Base-by-base conservation (phyloP, 306 rosid genomes). In the Lathyrus aphaca region DNA sequence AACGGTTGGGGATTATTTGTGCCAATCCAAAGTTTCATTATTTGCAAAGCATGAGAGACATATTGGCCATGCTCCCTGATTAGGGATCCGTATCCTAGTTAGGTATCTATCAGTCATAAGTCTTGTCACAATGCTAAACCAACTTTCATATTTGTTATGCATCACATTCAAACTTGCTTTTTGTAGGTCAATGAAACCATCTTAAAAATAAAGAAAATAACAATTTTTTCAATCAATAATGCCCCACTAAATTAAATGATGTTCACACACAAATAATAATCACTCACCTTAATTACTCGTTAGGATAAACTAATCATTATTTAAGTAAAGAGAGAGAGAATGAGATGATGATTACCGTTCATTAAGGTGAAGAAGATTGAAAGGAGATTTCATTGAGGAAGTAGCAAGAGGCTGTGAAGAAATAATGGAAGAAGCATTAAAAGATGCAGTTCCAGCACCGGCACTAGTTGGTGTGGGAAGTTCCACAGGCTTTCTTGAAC, bases 401-500 rank as follows among this genome's bases (percentile, higher is more conserved):
- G 78, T 32, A n/a, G 77, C 64, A 29, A 77, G 35, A 14, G 88
- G 74, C 29, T 75, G 77, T 51, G 86, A 77, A 64, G 75, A 73
- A 40, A 49, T 64, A 68, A 77, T 40, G 21, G 80, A 29, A 10
- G 73, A n/a, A 60, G 68, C 74, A 75, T 49, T 53, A 23, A 76
- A 64, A 81, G 57, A 13, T 19, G 75, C 76, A 13, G 23, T 18
- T 14, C 65, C 84, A 23, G 76, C 78, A 49, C 55, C 12, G 35
- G 59, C 18, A 56, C 62, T 29, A 76, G 78, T 29, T 68, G 96
- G 78, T 74, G 89, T 83, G 88, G 91, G 76, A 48, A 68, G 87
- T 95, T 95, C 99, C 99, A 95, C 99, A 89, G 88, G 99, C 96
- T 95, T 95, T 91, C 99, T 95, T 95, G 99, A 95, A 95, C 99